Evolutionary conservation across 169 alveolate species (phyloP).

Genomic region (Cystoisospora suis): DNA sequence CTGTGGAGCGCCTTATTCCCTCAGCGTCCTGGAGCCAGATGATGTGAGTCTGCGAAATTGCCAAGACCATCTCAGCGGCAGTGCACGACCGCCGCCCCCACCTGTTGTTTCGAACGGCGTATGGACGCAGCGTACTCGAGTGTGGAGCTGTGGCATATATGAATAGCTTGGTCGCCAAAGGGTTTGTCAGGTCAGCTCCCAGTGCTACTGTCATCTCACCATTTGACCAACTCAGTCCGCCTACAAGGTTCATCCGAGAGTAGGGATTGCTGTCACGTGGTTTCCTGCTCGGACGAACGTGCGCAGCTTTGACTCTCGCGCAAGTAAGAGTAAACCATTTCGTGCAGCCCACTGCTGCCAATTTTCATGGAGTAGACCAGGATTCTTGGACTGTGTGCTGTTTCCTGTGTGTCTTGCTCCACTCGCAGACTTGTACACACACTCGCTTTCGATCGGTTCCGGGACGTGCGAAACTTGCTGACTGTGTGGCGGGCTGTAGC

Average conservation of each 20-base stretch:
- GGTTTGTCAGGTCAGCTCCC: background rate
- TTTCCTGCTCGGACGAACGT: background rate
- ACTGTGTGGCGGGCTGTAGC: background rate
- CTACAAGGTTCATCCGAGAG: background rate
- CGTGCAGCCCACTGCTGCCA: background rate
- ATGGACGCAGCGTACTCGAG: background rate
- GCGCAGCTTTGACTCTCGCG: too few relatives aligned
- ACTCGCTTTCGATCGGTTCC: background rate
- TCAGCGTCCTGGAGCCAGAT: background rate
- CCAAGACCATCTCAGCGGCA: background rate
- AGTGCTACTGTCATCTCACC: background rate
- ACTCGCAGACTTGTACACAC: conserved; percentile 6
- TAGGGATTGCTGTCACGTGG: background rate
- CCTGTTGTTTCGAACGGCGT: background rate
- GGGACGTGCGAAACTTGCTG: background rate
- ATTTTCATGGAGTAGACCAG: background rate
- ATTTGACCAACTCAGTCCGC: too few relatives aligned
- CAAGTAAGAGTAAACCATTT: background rate
- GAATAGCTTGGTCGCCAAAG: background rate
- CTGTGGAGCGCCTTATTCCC: background rate
- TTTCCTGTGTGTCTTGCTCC: too few relatives aligned
- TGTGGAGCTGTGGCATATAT: background rate
- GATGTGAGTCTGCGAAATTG: background rate
- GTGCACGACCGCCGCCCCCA: background rate
- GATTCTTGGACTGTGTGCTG: background rate